Percentiles rank a stretch among this genome's conserved stretches.
Evolutionary conservation across 352 stramenopile genomes (phyloP).

Genomic region (Phytophthora aleatoria): DNA sequence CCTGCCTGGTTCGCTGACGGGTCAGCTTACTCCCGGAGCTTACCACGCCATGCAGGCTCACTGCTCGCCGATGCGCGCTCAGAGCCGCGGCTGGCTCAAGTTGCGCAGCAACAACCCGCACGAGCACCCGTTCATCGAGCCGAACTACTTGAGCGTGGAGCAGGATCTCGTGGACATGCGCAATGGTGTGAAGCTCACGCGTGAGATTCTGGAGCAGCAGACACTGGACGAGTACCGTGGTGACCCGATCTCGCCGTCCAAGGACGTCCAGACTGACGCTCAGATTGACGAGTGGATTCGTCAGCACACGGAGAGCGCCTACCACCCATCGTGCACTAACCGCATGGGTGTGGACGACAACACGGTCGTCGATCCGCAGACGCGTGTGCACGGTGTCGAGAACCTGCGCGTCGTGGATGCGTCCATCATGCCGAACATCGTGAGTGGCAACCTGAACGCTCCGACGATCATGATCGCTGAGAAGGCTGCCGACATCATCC

Average conservation of each 20-base stretch:
- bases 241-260: constrained; percentile 74
- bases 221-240: constrained; percentile 85
- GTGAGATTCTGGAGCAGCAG: constrained; percentile 89
- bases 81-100: constrained; percentile 82
- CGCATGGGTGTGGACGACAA: constrained; percentile 82
- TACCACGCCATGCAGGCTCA: constrained; percentile 88
- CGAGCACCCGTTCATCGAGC: constrained; percentile 84
- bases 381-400: constrained; percentile 87
- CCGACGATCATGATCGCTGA: too few relatives aligned
- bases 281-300: constrained; percentile 89
- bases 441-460: too few relatives aligned
- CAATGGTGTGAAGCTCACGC: constrained; percentile 73
- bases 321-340: constrained; percentile 91
- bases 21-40: constrained; percentile 35
- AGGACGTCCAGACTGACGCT: constrained; percentile 62
- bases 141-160: constrained; percentile 88
- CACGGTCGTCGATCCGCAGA: constrained; percentile 90
- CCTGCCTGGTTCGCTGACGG: constrained; percentile 75
- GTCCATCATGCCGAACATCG: too few relatives aligned
- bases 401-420: constrained; percentile 89
- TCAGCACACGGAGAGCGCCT: constrained; percentile 84
- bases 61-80: constrained; percentile 89
- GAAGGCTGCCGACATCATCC: constrained; percentile 88
- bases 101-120: constrained; percentile 77
- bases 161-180: constrained; percentile 85